Evolutionary conservation across 768 basidiomycete genomes (phyloP).

Genomic region (Dentipellis fragilis): DNA sequence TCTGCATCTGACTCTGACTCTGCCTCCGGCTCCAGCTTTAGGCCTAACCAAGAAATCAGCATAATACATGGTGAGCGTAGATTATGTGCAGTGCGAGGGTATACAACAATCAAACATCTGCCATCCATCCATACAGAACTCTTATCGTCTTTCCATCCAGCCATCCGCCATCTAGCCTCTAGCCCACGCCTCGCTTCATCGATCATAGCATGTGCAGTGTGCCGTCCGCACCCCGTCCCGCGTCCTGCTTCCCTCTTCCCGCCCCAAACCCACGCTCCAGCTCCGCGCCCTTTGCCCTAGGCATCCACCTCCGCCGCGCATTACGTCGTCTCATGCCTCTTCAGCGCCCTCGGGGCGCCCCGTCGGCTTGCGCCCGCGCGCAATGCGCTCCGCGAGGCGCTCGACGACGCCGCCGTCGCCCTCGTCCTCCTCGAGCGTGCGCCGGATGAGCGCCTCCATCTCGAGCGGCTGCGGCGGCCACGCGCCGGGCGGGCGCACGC

Average conservation of each 20-base stretch:
- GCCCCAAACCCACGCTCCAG: not conserved
- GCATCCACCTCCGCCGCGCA: not conserved
- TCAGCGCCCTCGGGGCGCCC: conserved; percentile 42
- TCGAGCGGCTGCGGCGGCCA: conserved; percentile 17
- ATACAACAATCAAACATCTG: not conserved
- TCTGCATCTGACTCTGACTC: too few relatives aligned
- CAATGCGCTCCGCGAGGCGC: conserved; percentile 51
- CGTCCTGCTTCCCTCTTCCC: not conserved
- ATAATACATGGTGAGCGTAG: not conserved
- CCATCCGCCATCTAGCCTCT: too few relatives aligned
- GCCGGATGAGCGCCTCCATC: conserved; percentile 60
- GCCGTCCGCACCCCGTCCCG: not conserved
- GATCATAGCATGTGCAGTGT: too few relatives aligned
- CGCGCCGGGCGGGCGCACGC: conserved; percentile 29
- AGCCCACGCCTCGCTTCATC: too few relatives aligned
- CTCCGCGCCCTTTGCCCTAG: not conserved
- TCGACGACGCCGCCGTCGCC: conserved; percentile 46
- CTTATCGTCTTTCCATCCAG: too few relatives aligned
- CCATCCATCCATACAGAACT: not conserved
- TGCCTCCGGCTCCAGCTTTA: too few relatives aligned
- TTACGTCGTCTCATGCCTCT: conserved; percentile 53
- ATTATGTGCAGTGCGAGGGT: not conserved
- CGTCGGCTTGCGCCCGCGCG: conserved; percentile 35
- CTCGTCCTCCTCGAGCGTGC: conserved; percentile 44
- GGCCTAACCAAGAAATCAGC: too few relatives aligned